phyloP scores from a whole-genome alignment of 208 protist genomes.

The Endotrypanum monterogeii region DNA sequence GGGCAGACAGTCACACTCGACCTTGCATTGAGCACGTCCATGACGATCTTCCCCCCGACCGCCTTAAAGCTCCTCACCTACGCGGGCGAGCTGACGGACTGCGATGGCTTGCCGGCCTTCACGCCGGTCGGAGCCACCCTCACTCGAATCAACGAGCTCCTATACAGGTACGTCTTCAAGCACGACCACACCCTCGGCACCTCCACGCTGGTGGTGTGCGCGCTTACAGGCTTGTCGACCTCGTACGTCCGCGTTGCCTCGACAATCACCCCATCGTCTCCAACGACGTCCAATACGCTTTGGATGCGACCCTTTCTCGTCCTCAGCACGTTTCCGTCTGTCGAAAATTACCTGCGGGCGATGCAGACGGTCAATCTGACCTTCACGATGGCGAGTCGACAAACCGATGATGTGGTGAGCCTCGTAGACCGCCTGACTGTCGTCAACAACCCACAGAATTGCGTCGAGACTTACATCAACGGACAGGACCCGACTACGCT shows the following conservation, averaged over 20 bases:
- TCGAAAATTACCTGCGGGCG: slow-evolving; percentile 47
- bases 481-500: slow-evolving; percentile 31
- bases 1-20: slow-evolving; percentile 76
- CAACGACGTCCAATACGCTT: slow-evolving; percentile 45
- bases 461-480: slow-evolving; percentile 73
- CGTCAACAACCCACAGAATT: slow-evolving; percentile 57
- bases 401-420: slow-evolving; percentile 64
- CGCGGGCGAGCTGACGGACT: slow-evolving; percentile 55
- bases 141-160: slow-evolving; percentile 28
- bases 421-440: slow-evolving; percentile 62
- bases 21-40: slow-evolving; percentile 31
- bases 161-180: slow-evolving; percentile 75
- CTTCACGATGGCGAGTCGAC: slow-evolving; percentile 59
- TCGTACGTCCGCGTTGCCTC: slow-evolving; percentile 43
- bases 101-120: slow-evolving; percentile 55
- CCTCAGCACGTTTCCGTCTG: slow-evolving; percentile 60
- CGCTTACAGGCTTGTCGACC: slow-evolving; percentile 49
- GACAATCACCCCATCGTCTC: slow-evolving; percentile 16
- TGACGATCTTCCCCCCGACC: slow-evolving; percentile 59
- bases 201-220: slow-evolving; percentile 74
- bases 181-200: slow-evolving; percentile 69
- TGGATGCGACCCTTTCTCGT: slow-evolving; percentile 77
- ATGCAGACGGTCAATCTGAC: slow-evolving; percentile 70
- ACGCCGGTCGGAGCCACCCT: slow-evolving; percentile 31
- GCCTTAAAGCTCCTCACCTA: slow-evolving; percentile 76